Conservation (phyloP, 371 early-diverging fungal genomes). For the Dichotomocladium elegans region DNA sequence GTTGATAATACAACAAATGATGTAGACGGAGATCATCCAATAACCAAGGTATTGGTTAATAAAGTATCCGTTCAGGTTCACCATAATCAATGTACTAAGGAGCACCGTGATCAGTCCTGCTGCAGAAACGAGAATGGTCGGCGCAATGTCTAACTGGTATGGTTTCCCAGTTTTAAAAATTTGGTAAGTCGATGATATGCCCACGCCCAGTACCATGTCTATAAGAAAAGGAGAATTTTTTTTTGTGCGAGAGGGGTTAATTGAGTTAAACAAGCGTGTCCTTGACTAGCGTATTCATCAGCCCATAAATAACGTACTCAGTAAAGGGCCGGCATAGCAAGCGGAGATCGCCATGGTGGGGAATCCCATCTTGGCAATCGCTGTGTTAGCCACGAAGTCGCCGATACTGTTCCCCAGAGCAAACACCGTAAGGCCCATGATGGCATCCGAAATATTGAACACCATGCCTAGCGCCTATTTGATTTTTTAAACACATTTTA, state of each 20-base stretch:
- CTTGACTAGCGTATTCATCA: not conserved
- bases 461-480: slow-evolving; percentile 71
- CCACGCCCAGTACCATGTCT: slow-evolving; percentile 77
- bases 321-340: slow-evolving; percentile 75
- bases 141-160: slow-evolving; percentile 47
- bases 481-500: not conserved
- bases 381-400: slow-evolving; percentile 79
- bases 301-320: not conserved
- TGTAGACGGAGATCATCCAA: slow-evolving; percentile 53
- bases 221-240: not conserved
- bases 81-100: slow-evolving; percentile 47
- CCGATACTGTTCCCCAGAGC: slow-evolving; percentile 85
- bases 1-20: slow-evolving; percentile 44
- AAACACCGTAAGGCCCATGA: slow-evolving; percentile 81
- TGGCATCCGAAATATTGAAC: slow-evolving; percentile 73
- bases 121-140: slow-evolving; percentile 54
- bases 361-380: slow-evolving; percentile 81
- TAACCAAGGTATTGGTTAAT: slow-evolving; percentile 47
- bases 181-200: slow-evolving; percentile 63
- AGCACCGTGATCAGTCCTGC: slow-evolving; percentile 49
- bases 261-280: too few species aligned
- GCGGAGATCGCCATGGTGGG: slow-evolving; percentile 86
- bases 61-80: slow-evolving; percentile 45
- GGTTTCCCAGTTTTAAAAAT: slow-evolving; percentile 37
- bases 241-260: too few species aligned